A percentile compares a stretch with the other conserved stretches of the same genome.
Conservation (phyloP, 345 rosid genomes). For the Salix koriyanagi region DNA sequence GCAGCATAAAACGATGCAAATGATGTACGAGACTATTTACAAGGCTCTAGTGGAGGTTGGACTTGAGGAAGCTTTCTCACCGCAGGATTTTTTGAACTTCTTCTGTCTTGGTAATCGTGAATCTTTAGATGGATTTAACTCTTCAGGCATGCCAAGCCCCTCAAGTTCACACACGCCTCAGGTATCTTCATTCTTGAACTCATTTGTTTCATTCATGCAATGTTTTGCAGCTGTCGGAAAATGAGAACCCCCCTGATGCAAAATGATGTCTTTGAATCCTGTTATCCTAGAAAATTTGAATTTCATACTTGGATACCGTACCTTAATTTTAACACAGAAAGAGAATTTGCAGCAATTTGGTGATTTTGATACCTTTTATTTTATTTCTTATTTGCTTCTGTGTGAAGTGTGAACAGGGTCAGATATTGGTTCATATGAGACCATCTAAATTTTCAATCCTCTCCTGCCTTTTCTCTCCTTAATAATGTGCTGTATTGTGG, state of each 20-base stretch:
- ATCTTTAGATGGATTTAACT: constrained; percentile 18
- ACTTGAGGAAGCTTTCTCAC: constrained; percentile 56
- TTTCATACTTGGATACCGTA: background rate
- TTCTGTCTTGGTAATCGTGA: constrained; percentile 96
- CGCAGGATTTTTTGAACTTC: constrained; percentile 86
- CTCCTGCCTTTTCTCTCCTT: background rate
- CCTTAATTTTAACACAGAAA: background rate
- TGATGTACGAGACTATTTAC: constrained; percentile 93
- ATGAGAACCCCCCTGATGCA: background rate
- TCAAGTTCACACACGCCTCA: constrained; percentile 53
- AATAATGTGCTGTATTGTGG: constrained; percentile 13
- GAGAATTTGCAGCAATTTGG: background rate
- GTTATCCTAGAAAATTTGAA: background rate
- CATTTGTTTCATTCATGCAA: background rate
- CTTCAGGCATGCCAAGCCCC: constrained; percentile 32
- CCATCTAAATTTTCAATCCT: background rate
- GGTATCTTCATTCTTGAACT: constrained; percentile 35
- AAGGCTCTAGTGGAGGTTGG: constrained; percentile 85
- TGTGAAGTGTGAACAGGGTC: background rate
- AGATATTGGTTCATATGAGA: background rate
- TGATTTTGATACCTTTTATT: background rate
- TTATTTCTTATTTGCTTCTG: background rate
- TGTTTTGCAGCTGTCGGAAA: background rate
- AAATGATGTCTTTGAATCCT: background rate
- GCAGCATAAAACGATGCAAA: constrained; percentile 96